Evolutionary conservation across 176 grass and related monocot genomes (phyloP), one percentile per base, ranked within the genome.

Genomic region (Cymbopogon citratus): DNA sequence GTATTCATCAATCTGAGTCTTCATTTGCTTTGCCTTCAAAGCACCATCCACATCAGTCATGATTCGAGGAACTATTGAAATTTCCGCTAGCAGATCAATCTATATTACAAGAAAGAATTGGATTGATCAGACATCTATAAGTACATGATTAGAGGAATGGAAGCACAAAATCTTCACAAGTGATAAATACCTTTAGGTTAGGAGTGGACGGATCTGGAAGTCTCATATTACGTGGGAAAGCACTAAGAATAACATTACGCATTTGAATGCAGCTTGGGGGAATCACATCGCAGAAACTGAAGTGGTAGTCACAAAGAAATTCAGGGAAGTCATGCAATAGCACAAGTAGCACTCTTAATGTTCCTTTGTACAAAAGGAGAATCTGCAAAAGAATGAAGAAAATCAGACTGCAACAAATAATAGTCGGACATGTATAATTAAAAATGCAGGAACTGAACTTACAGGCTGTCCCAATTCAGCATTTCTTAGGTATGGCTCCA

Each of bases 161-260:
- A 48, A 70, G 35, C 75, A 48, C 44, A 64, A 43, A 56, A 34
- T 12, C 21, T 75, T 64, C 5, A 81, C 31, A 87, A 25, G 3
- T 29, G 9, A 21, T 35, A 91, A 60, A 34, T 74, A 98, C 95
- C 95, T 98, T 98, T 71, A 98, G 86, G 65, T 98, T 98, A 29
- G 90, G 92, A 71, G 95, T 98, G 57, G 95, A 98, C 54, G 95
- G 95, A 79, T 98, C 95, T 34, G 95, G 95, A 85, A 98, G 95
- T 77, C 95, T 94, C 95, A 98, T 98, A 29, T 93, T 98, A 31
- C 88, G 95, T 59, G 95, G 95, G 77, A 94, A 98, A 16, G 95
- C 95, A 85, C 95, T 93, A 65, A 98, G 90, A 87, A 98, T 98
- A 59, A 98, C 90, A 79, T 98, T 98, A 63, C 95, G 95, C 92